A percentile compares a stretch with the other conserved stretches of the same genome.
Evolutionary conservation across 1,139 yeast genomes (phyloP).

Genomic region (Saccharomyces hybrid): DNA sequence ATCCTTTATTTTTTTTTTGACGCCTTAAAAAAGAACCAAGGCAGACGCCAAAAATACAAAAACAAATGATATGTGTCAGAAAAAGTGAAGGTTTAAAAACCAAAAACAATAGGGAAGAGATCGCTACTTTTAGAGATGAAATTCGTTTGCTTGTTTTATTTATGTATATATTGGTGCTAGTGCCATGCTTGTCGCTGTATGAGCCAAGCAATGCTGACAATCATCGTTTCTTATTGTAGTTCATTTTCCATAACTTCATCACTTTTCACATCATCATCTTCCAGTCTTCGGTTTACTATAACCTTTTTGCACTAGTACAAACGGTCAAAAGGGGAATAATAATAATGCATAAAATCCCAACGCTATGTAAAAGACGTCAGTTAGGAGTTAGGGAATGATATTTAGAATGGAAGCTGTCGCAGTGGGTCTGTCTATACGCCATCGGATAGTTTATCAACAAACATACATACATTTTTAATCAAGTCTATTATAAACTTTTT

Average conservation of each 20-base stretch:
- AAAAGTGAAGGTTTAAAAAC: too few relatives aligned
- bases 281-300: neutral
- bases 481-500: too few relatives aligned
- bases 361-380: conserved; percentile 1
- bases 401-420: conserved; percentile 1
- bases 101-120: neutral
- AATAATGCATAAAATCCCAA: neutral
- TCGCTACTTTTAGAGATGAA: neutral
- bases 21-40: neutral
- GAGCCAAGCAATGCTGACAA: too few relatives aligned
- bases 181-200: too few relatives aligned
- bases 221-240: too few relatives aligned
- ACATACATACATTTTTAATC: too few relatives aligned
- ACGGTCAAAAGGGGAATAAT: neutral
- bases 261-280: too few relatives aligned
- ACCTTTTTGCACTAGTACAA: neutral
- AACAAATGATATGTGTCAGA: neutral
- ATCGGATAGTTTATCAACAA: neutral
- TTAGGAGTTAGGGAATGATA: neutral
- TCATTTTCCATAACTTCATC: too few relatives aligned
- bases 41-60: neutral
- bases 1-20: neutral
- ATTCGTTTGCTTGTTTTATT: neutral
- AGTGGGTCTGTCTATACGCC: neutral
- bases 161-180: too few relatives aligned